Evolutionary conservation across 768 basidiomycete genomes (phyloP), one percentile per base, ranked within the genome.

Genomic region (Tylopilus sp.): DNA sequence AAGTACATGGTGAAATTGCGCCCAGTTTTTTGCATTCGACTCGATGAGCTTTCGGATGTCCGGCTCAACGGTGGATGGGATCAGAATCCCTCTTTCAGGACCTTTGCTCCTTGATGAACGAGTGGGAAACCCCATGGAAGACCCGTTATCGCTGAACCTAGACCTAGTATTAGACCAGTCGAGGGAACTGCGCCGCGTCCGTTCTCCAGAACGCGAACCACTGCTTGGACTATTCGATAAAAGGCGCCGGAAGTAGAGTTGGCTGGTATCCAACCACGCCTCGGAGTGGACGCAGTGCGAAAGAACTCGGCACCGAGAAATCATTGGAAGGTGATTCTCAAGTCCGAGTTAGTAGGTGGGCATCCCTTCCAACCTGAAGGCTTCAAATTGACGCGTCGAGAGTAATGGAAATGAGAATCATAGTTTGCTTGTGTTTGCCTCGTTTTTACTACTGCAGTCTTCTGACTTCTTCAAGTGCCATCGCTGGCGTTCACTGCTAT

Each of bases 21-120:
- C 66, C 83, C 83, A 84, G 1, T 51, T 36, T 7, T 57, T 47
- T 12, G 76, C 75, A 36, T 77, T 63, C 5, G 50, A 53, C 42
- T 73, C 57, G 45, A 83, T 71, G 50, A 75, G 43, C 24, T 58
- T 45, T 30, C 48, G 38, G 6, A 62, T 44, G 48, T 71, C 63
- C 5, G 41, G 45, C 1, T 48, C 21, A 26, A 36, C 9, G 12
- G 48, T 34, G 16, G 55, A 28, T 6, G 57, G 25, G 17, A 45
- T 29, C 10, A 34, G 12, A n/a, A n/a, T n/a, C n/a, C 25, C 55
- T 55, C n/a, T 46, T 38, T 21, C 21, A n/a, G 48, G 36, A 11
- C 42, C 8, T 48, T 30, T 49, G 28, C 34, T 54, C 24, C 48
- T 53, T 28, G 54, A 38, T 3, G 46, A 13, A 22, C 30, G 50